Base-by-base conservation (phyloP, 306 rosid species). In the Macrotyloma uniflorum region DNA sequence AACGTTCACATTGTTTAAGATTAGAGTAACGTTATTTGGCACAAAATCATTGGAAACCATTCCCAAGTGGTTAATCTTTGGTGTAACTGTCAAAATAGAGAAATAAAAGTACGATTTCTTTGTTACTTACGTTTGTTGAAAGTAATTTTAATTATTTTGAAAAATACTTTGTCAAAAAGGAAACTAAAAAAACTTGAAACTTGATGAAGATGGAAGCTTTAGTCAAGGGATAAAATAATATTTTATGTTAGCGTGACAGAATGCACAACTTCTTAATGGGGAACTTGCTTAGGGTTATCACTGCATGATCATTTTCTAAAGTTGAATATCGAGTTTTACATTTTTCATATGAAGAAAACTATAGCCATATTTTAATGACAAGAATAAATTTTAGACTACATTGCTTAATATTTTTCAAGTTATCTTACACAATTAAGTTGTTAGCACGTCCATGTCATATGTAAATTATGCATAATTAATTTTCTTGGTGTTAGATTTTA, bases 211-310 rank as follows among this genome's bases (percentile, higher is more conserved):
- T 67, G 32, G 35, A 51, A 4, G 18, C 22, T 43, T 46, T 67
- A 46, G 71, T 81, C 84, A 81, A 81, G 18, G 38, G 30, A 58
- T 23, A 23, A 50, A 72, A 28, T 71, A 20, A 40, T 80, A 72
- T 64, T 72, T 53, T 51, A 80, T 57, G 3, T 67, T 75, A 57
- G 70, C 80, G 80, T 81, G 61, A 66, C 80, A 2, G 8, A 65
- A 30, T n/a, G 28, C 11, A 46, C 20, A 57, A 23, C 16, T 43
- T 38, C 16, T 43, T 38, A 57, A 49, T 12, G 1, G 13, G 13
- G 33, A 50, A 42, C 33, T 53, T 73, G 28, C 32, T 40, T 54
- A 65, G 5, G 46, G 22, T 22, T 80, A 65, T 22, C 71, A 30
- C 59, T 19, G 43, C 50, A 66, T 32, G 36, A 22, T 45, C 49